Evolutionary conservation across 306 rosid species (phyloP), one percentile per base, ranked within the genome.

Genomic region (Fagus crenata): DNA sequence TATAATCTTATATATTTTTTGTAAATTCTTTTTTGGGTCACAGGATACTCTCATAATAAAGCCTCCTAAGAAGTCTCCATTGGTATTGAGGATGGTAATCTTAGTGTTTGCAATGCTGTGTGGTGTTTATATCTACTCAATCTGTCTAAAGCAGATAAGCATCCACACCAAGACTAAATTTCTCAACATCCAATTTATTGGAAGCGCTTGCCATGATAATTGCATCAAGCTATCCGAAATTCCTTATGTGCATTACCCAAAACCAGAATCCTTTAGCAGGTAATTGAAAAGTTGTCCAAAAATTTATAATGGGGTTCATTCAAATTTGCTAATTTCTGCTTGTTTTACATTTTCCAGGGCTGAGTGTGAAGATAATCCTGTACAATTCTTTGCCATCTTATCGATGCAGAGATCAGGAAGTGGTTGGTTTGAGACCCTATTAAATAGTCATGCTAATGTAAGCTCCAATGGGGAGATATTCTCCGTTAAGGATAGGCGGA

Each of bases 391-490:
- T 77, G 92, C 89, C 49, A 88, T 95, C 69, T 79, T 95, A 77
- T 92, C 97, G 35, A 91, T 89, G 92, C 99, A 92, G 85, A 88
- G 97, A 86, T 95, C 97, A 0, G 97, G 97, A 71, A 92, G 99
- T 78, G 99, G 99, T 71, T 89, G 97, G 97, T 92, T 95, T 17
- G 99, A 95, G 83, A 95, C 97, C 84, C 88, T 95, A 69, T 71
- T 92, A 65, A 92, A 92, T 79, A 92, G 97, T 84, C 99, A 90
- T 80, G 64, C 69, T 53, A 90, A 95, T 85, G 90, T 89, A 39
- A 91, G 97, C 85, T 92, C 99, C 33, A 89, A 95, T 49, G 99
- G 97, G 55, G 99, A 95, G 87, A 81, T 95, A 80, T 95, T 92
- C 85, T 90, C 96, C 37, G 86, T 84, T 64, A 83, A 53, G 86